Base-by-base conservation (phyloP, 1,139 yeast species). In the Williopsis jadinii region DNA sequence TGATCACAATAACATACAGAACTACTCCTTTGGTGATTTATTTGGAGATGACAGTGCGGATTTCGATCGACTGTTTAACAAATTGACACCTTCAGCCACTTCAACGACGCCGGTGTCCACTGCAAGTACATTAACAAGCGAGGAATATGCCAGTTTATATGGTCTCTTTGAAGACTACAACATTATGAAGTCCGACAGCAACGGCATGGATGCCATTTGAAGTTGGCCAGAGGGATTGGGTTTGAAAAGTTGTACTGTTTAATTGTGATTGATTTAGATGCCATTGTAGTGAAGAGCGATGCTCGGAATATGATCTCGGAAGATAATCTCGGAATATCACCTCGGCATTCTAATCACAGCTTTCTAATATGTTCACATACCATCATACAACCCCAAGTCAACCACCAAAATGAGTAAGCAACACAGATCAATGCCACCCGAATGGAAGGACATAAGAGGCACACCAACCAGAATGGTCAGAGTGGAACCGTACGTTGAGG, bases 161-260 rank as follows among this genome's bases (percentile, higher is more conserved):
- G 53, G 52, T 8, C 28, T 54, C n/a, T 53, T 54, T 43, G 57
- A 54, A 29, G 55, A 52, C 33, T 52, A 47, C 32, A 47, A 36
- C 30, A 24, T 41, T 26, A 19, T 43, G 37, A 32, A 24, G 19
- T 32, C 35, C 11, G 43, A 37, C 3, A 29, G 28, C 38, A 13
- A 37, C 12, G 46, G 36, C 8, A n/a, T 34, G 19, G 14, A n/a
- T 32, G 34, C 24, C 8, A 14, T 14, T 15, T 11, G 24, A 19
- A 19, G 6, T 19, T 19, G 24, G 6, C 4, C 24, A 19, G 24
- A 19, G 24, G 24, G 6, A 6, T 19, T 19, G 24, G 24, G 24
- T 19, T 6, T 19, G 24, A 6, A n/a, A n/a, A n/a, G n/a, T n/a
- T n/a, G n/a, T n/a, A 19, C 24, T 19, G 24, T 19, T 19, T 19